These are phyloP conservation scores for Dendrobium nobile DNA, from an alignment of 106 monocot genomes.

Conservation along the genomic window DNA sequence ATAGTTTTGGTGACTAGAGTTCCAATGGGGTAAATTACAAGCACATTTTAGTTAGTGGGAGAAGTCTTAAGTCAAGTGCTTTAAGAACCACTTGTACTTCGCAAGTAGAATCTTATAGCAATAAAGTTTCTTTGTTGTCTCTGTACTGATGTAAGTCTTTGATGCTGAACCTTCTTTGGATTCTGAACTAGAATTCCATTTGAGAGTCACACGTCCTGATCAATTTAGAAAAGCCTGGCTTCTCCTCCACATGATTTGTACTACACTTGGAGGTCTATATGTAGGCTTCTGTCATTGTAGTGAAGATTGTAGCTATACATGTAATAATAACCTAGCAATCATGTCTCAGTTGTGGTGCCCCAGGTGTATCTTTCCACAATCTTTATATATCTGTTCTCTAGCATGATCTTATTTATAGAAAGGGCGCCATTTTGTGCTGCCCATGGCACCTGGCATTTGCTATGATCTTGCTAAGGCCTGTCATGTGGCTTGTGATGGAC, in stretches of 20 bases:
- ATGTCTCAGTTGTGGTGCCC: background rate
- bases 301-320: background rate
- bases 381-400: no score
- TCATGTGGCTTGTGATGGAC: no score
- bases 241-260: background rate
- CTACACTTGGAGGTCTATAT: background rate
- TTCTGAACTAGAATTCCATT: background rate
- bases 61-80: background rate
- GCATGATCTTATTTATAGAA: no score
- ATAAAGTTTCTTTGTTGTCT: background rate
- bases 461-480: no score
- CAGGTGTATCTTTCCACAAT: background rate
- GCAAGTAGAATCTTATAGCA: background rate
- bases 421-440: no score
- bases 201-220: background rate
- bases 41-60: background rate
- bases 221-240: background rate
- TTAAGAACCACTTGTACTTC: background rate
- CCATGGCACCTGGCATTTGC: no score
- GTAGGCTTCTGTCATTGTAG: background rate
- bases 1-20: background rate
- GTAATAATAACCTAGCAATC: background rate
- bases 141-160: background rate
- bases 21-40: background rate
- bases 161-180: background rate